These are phyloP conservation scores for Lithospermum erythrorhizon DNA, from an alignment of 257 asterid species.

Conservation along the genomic window DNA sequence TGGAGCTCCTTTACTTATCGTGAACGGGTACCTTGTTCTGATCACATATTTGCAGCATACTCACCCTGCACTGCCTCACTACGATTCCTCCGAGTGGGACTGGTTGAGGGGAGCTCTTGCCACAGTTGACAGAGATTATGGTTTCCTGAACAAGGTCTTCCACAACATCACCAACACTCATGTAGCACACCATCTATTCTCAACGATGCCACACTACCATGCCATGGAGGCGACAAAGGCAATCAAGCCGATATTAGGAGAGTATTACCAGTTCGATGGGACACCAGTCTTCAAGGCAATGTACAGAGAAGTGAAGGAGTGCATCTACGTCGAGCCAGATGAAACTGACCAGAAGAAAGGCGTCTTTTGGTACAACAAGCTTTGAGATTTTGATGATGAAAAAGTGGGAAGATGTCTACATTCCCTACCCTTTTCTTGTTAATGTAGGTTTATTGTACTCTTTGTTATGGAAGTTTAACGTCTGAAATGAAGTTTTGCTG, in stretches of 20 bases:
- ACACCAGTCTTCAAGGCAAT: constrained; percentile 52
- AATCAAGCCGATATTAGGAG: constrained; percentile 58
- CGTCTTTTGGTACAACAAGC: constrained; percentile 73
- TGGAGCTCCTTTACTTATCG: constrained; percentile 54
- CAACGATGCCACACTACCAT: constrained; percentile 80
- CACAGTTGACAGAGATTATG: constrained; percentile 66
- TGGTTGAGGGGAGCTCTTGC: constrained; percentile 81
- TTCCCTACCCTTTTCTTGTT: constrained; percentile 5
- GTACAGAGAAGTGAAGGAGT: constrained; percentile 69
- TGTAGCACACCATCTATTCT: constrained; percentile 73
- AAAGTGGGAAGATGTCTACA: constrained; percentile 7
- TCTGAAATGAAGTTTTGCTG: not conserved
- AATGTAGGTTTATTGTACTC: constrained; percentile 6
- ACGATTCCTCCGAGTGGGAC: constrained; percentile 75
- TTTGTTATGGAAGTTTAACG: not conserved
- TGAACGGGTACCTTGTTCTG: constrained; percentile 68
- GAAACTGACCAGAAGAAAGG: constrained; percentile 61
- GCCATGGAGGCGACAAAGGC: constrained; percentile 85
- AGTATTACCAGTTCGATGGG: constrained; percentile 64
- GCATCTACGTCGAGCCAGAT: constrained; percentile 60
- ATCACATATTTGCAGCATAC: constrained; percentile 80
- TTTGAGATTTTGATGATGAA: constrained; percentile 20
- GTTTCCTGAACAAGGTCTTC: constrained; percentile 61
- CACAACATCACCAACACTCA: constrained; percentile 76
- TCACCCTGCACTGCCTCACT: constrained; percentile 69